Evolutionary conservation across 202 grass and related monocot genomes (phyloP).

Genomic region (Dendrocalamus latiflorus): DNA sequence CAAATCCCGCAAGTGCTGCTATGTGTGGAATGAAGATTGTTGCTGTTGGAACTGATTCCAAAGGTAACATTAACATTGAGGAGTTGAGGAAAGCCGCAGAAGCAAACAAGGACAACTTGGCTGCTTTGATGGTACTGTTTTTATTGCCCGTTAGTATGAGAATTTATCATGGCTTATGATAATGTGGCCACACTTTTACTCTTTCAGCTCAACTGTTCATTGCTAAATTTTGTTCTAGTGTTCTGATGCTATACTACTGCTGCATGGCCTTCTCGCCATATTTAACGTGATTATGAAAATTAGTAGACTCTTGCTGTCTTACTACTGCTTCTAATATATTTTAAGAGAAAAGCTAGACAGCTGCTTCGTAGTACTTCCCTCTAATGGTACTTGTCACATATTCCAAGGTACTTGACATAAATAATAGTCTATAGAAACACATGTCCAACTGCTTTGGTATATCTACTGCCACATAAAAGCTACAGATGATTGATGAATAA

Average conservation of each 20-base stretch:
- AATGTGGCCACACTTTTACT: not conserved
- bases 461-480: not conserved
- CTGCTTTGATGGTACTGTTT: slow-evolving; percentile 85
- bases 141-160: not conserved
- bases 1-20: slow-evolving; percentile 97
- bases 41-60: slow-evolving; percentile 92
- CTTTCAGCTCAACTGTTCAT: slow-evolving; percentile 5
- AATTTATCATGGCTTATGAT: slow-evolving; percentile 9
- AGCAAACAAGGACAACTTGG: slow-evolving; percentile 84
- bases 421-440: not conserved
- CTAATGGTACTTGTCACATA: not conserved
- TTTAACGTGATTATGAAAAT: not conserved
- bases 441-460: not conserved
- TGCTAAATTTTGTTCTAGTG: not conserved
- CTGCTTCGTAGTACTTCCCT: not conserved
- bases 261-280: not conserved
- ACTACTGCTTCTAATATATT: not conserved
- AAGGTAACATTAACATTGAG: slow-evolving; percentile 98
- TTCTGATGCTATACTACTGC: not conserved
- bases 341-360: not conserved
- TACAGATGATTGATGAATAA: slow-evolving; percentile 3
- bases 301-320: not conserved
- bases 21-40: slow-evolving; percentile 99
- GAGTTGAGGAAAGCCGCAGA: slow-evolving; percentile 91
- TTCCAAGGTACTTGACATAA: not conserved